Conservation (phyloP, 2,329 filamentous ascomycete species). For the Conoideocrella luteorostrata region DNA sequence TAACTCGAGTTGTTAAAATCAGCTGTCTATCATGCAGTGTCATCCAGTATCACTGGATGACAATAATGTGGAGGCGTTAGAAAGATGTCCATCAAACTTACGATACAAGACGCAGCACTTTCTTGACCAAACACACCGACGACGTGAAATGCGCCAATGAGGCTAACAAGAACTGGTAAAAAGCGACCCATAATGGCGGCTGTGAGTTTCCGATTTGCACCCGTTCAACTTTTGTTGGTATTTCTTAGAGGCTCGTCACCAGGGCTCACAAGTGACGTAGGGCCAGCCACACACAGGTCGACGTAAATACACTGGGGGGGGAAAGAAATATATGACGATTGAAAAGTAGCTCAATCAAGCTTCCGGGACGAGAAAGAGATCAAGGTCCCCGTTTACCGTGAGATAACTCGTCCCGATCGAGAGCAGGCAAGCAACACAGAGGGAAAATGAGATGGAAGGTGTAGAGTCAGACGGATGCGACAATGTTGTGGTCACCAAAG, state of each 20-base stretch:
- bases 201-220: neutral
- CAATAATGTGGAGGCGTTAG: neutral
- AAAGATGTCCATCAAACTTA: conserved; percentile 17
- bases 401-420: no score
- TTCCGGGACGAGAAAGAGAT: no score
- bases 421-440: neutral
- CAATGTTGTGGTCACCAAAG: conserved; percentile 6
- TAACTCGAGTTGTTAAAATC: conserved; percentile 7
- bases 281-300: no score
- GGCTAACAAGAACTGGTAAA: conserved; percentile 16
- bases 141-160: conserved; percentile 22
- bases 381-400: no score
- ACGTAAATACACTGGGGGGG: no score
- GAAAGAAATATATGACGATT: no score
- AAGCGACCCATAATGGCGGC: conserved; percentile 8
- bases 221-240: neutral
- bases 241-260: no score
- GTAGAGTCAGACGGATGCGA: neutral
- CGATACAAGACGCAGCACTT: conserved; percentile 20
- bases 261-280: no score
- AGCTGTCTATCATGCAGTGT: no score
- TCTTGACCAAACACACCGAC: conserved; percentile 19
- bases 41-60: no score
- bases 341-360: no score
- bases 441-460: neutral